phyloP scores from a whole-genome alignment of 768 basidiomycete species.

The Omphalotus guepiniiformis region DNA sequence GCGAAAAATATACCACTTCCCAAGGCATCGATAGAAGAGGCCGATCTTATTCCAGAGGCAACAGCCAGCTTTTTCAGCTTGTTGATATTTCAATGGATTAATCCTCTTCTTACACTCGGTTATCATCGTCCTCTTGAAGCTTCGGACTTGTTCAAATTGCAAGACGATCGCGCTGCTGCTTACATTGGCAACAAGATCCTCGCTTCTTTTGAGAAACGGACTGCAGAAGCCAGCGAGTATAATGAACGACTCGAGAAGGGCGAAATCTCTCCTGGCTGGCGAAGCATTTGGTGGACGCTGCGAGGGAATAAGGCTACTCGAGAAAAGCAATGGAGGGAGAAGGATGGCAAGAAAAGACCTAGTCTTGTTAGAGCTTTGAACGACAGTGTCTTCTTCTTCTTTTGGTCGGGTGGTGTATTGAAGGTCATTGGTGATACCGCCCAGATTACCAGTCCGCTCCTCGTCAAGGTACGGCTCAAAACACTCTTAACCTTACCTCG shows the following conservation, averaged over 20 bases:
- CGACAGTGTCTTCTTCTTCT: conserved; percentile 72
- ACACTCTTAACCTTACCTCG: not conserved
- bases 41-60: conserved; percentile 59
- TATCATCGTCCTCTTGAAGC: conserved; percentile 79
- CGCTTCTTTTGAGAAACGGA: conserved; percentile 57
- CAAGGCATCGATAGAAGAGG: conserved; percentile 53
- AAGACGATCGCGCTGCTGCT: conserved; percentile 54
- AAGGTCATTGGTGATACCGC: conserved; percentile 66
- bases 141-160: conserved; percentile 77
- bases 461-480: conserved; percentile 66
- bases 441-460: conserved; percentile 68
- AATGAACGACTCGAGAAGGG: conserved; percentile 67
- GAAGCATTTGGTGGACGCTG: conserved; percentile 46
- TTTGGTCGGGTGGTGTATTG: conserved; percentile 66
- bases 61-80: conserved; percentile 55
- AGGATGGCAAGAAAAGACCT: conserved; percentile 55
- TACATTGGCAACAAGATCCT: conserved; percentile 60
- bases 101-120: conserved; percentile 65
- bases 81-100: conserved; percentile 75
- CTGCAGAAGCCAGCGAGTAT: conserved; percentile 56
- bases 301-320: conserved; percentile 46
- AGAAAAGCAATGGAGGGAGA: conserved; percentile 62
- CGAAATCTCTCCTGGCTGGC: conserved; percentile 51
- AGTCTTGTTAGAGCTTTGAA: conserved; percentile 70
- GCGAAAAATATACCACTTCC: conserved; percentile 38